Conservation (phyloP, 2,329 filamentous ascomycete species). For the Aspergillus pseudoglaucus region DNA sequence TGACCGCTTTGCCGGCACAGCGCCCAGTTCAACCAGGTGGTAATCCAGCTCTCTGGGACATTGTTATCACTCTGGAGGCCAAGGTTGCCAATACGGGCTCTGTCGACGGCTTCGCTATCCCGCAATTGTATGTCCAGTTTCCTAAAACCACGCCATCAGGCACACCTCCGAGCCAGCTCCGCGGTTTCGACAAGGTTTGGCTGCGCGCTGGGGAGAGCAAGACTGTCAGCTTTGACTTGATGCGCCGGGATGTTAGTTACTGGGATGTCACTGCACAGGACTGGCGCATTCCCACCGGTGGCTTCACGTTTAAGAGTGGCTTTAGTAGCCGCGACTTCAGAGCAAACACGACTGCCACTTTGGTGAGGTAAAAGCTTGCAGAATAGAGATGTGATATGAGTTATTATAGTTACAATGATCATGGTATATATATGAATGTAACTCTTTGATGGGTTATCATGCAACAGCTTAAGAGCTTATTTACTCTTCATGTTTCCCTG, state of each 20-base stretch:
- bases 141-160: constrained; percentile 19
- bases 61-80: constrained; percentile 40
- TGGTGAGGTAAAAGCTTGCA: neutral
- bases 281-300: constrained; percentile 42
- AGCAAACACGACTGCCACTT: neutral
- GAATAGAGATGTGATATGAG: too few species aligned
- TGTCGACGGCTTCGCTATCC: constrained; percentile 63
- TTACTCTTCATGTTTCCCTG: too few species aligned
- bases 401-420: too few species aligned
- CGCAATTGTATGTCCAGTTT: constrained; percentile 46
- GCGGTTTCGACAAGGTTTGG: constrained; percentile 57
- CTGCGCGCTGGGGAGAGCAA: constrained; percentile 26
- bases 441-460: too few species aligned
- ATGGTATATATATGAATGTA: too few species aligned
- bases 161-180: constrained; percentile 47
- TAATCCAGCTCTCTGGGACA: constrained; percentile 17
- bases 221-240: constrained; percentile 48
- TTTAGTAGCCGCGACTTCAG: constrained; percentile 12
- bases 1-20: constrained; percentile 45
- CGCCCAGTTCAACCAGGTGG: constrained; percentile 41
- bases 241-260: constrained; percentile 56
- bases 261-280: constrained; percentile 56
- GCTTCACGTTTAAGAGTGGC: constrained; percentile 10
- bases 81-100: constrained; percentile 67
- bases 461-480: too few species aligned